Base-by-base conservation (phyloP, 2,329 filamentous ascomycete genomes). In the Aspergillus jensenii region DNA sequence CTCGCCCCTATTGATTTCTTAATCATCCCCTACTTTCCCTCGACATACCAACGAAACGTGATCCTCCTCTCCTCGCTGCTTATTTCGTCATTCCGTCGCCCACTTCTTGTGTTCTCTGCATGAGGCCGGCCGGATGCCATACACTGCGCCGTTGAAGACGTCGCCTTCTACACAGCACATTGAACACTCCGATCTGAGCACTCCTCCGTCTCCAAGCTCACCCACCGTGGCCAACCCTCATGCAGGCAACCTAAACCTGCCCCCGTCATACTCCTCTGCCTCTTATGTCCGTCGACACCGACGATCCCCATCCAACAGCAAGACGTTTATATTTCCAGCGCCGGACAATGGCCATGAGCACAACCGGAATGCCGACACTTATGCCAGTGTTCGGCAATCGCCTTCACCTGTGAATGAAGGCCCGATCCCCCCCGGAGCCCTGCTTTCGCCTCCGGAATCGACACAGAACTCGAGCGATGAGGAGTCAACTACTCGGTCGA, bases 361-460 rank as follows among this genome's bases (percentile, higher is more conserved):
- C 39, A 62, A 61, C 27, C 59, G 66, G 62, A 66, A 55, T 25
- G 62, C 67, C 59, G 74, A 77, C 67, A 68, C 78, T 55, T 82
- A 80, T 71, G 80, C 80, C 73, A 90, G 86, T 76, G 79, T 96
- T 61, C 86, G 90, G 67, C 90, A 93, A 74, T 96, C 92, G 48
- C 91, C 91, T 15, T 88, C 90, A n/a, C 90, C 91, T 17, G 77
- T 91, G 62, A 90, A 87, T 62, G 87, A 91, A 76, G 83, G 86
- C 59, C 79, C 85, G 62, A 95, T 96, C 74, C 91, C 92, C 43
- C 85, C 86, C 61, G 91, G 91, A 60, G 92, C 91, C 62, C 86
- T 96, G 66, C 90, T 96, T 59, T 97, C 93, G 0, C 93, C 93
- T 37, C 93, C 93, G 9, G 93, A 97, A 68, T 96, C 93, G 35